Conservation (phyloP, 352 stramenopile species). For the Thalassiosira hispida region DNA sequence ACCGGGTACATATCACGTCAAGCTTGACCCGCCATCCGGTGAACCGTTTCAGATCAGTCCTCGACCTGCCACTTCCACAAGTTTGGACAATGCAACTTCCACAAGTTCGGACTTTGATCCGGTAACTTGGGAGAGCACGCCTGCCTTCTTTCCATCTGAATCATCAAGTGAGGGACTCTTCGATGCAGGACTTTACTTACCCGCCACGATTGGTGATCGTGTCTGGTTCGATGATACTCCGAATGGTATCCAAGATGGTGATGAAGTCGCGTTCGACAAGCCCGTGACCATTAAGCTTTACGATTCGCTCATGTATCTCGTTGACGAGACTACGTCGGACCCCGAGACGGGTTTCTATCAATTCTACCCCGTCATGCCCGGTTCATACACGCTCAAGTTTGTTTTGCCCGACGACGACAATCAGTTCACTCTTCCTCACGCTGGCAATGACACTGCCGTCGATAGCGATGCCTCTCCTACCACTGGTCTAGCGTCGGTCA, state of each 20-base stretch:
- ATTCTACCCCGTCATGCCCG: conserved; percentile 39
- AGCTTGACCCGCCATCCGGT: conserved; percentile 27
- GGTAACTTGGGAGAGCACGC: conserved; percentile 21
- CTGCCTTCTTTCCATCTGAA: conserved; percentile 24
- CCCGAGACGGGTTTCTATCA: conserved; percentile 36
- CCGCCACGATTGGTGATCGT: conserved; percentile 45
- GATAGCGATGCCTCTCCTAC: conserved; percentile 45
- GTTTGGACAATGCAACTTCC: no score
- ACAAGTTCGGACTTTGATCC: conserved; percentile 54
- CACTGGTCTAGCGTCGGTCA: conserved; percentile 28
- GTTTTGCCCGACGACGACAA: conserved; percentile 26
- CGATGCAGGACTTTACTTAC: conserved; percentile 50
- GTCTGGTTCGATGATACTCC: conserved; percentile 49
- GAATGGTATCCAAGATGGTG: conserved; percentile 53
- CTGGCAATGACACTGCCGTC: conserved; percentile 34
- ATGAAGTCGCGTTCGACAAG: conserved; percentile 31
- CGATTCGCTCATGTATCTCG: conserved; percentile 31
- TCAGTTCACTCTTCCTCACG: conserved; percentile 39
- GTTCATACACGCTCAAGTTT: conserved; percentile 42
- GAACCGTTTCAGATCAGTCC: conserved; percentile 23
- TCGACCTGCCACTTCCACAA: conserved; percentile 2
- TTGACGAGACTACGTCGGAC: conserved; percentile 15
- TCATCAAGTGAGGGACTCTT: conserved; percentile 36
- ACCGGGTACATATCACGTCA: conserved; percentile 43
- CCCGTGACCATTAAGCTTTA: conserved; percentile 38